Evolutionary conservation across 495 filamentous ascomycete species (phyloP), one percentile per base, ranked within the genome.

Genomic region (Penicillium psychrofluorescens): DNA sequence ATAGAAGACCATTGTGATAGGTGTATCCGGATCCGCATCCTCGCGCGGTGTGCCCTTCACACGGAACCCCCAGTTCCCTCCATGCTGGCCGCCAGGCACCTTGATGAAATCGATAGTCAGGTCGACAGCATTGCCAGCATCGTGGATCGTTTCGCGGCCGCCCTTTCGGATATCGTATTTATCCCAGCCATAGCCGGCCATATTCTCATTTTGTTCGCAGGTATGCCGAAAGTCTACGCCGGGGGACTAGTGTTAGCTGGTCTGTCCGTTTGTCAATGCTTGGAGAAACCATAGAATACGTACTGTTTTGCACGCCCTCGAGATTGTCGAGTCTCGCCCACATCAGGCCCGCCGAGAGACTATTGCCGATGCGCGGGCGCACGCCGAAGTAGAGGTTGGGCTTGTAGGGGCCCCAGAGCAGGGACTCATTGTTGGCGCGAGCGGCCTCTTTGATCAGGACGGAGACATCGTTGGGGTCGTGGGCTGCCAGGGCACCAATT

Each of bases 121-220:
- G 66, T 97, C 90, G 43, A 98, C 72, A 43, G 73, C 77, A 64
- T 98, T 98, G 29, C 79, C 84, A 12, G 77, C 81, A 56, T 98
- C 92, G 54, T 89, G 85, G 43, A 98, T 90, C 13, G 85, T 86
- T 70, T 98, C 86, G 15, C 83, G 71, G 38, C 92, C 92, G 51
- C 92, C 92, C 35, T 74, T 81, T 38, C 92, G 75, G 14, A 87
- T 80, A 62, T 97, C 92, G 66, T 94, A 98, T 55, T 92, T 72
- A 50, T 97, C 91, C 92, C 92, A 98, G 46, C 91, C 92, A 60
- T 98, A 98, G 31, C 92, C 90, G 35, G 81, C 81, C 85, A 98
- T 95, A 45, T 83, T 85, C 58, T 95, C 88, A 59, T 90, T 75
- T 62, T 98, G 92, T 59, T 97, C 92, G 65, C 92, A 98, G 0